Evolutionary conservation across 2,329 filamentous ascomycete genomes (phyloP).

Genomic region (Tolypocladium amazonense): DNA sequence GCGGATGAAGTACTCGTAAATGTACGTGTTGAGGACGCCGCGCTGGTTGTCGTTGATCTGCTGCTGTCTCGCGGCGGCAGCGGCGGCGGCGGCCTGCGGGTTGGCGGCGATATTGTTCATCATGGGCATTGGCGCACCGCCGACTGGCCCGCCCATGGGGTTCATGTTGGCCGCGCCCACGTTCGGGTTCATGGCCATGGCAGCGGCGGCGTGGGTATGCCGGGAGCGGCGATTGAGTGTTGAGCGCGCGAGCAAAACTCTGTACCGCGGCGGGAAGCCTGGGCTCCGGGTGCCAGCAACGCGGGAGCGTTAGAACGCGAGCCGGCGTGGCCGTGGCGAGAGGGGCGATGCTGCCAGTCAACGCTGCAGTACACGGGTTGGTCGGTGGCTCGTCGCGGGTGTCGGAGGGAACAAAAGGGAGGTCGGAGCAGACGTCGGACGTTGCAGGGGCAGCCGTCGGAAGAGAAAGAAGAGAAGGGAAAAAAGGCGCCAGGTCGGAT

Average conservation of each 20-base stretch:
- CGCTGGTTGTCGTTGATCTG: constrained; percentile 37
- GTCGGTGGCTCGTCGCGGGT: constrained; percentile 5
- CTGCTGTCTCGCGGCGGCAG: constrained; percentile 24
- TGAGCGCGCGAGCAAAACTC: constrained; percentile 13
- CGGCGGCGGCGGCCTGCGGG: constrained; percentile 20
- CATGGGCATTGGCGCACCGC: constrained; percentile 49
- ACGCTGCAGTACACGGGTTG: constrained; percentile 2
- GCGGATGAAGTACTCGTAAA: constrained; percentile 85
- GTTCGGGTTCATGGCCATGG: constrained; percentile 46
- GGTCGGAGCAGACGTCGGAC: not conserved
- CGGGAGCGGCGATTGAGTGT: constrained; percentile 12
- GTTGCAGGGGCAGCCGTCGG: not conserved
- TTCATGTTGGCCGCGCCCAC: constrained; percentile 58
- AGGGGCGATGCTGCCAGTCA: constrained; percentile 7
- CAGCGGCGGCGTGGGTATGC: constrained; percentile 7
- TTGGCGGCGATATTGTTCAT: constrained; percentile 48
- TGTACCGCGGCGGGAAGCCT: constrained; percentile 1
- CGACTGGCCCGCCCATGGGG: constrained; percentile 57
- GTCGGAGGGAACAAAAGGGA: constrained; percentile 4
- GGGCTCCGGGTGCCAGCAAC: constrained; percentile 16
- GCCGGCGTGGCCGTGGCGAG: constrained; percentile 21
- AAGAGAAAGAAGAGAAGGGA: not conserved
- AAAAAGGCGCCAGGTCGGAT: constrained; percentile 1
- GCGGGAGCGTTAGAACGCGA: constrained; percentile 17
- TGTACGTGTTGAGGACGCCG: constrained; percentile 68